Evolutionary conservation across 2,329 filamentous ascomycete genomes (phyloP), one percentile per base, ranked within the genome.

Genomic region (Diaporthe sp.): DNA sequence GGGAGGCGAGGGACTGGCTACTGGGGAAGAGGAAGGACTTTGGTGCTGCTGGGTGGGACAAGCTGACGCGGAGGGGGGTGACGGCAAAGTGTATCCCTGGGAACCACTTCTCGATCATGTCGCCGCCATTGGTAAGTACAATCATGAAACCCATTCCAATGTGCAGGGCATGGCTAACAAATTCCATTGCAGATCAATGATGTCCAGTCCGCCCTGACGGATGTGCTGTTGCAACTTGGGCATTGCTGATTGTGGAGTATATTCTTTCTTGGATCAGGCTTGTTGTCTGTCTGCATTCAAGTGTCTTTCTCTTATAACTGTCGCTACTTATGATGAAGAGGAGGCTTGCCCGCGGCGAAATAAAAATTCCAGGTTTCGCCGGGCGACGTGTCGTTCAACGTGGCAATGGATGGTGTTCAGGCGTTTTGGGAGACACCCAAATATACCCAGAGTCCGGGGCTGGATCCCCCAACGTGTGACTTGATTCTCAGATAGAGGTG

Each of bases 21-120:
- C 46, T 68, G 13, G 65, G 65, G 7, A 68, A 68, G 65, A 68
- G 65, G 31, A 68, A 68, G 65, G 65, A 68, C 4, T 68, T 68
- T 1, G 65, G 65, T 4, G 65, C 65, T 5, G 65, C 65, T 1
- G 65, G 65, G 13, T 68, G 65, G 65, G 65, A 68, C 3, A 68
- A 37, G 31, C 46, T 68, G 8, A 68, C 65, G 2, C 65, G 34
- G 3, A 53, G 15, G 34, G 44, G 13, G 0, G 65, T 68, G 19
- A 19, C 34, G 31, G 46, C 65, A 8, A 39, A 4, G 8, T 68
- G 31, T 15, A 68, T 68, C 15, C 46, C 65, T 3, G 65, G 65
- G 1, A 68, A 68, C 8, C 65, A 68, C n/a, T 68, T 68, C 34
- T 68, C 65, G 1, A 68, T 68, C 17, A 68, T 68, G 65, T 53